phyloP scores from a whole-genome alignment of 1,284 basidiomycete species.

The Malassezia equina region DNA sequence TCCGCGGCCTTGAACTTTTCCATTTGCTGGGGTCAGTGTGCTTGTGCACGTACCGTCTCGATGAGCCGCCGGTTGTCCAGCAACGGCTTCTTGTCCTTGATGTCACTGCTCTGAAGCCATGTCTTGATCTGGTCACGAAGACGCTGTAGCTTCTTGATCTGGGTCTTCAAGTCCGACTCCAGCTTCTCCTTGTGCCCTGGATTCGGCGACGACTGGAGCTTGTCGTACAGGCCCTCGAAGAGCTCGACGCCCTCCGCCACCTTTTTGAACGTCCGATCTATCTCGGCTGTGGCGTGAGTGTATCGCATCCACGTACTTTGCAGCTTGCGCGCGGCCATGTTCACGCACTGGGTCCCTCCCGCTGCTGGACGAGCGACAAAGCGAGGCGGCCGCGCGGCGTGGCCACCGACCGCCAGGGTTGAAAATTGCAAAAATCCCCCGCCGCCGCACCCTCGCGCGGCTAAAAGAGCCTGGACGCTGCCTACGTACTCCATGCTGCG shows the following conservation, averaged over 20 bases:
- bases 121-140: constrained; percentile 98
- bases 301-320: constrained; percentile 21
- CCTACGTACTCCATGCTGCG: constrained; percentile 3
- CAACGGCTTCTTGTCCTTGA: constrained; percentile 93
- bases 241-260: constrained; percentile 47
- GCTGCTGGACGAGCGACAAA: background rate
- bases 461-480: background rate
- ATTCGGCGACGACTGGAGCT: constrained; percentile 42
- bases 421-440: constrained; percentile 5
- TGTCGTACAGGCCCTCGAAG: constrained; percentile 47
- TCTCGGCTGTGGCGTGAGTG: constrained; percentile 30
- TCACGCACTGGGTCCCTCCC: background rate
- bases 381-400: background rate
- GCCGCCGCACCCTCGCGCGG: background rate
- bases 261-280: constrained; percentile 47
- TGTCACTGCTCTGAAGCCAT: constrained; percentile 95
- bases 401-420: background rate
- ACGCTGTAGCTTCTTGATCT: constrained; percentile 85
- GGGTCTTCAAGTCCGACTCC: constrained; percentile 48
- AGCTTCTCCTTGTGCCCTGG: constrained; percentile 48
- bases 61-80: constrained; percentile 90
- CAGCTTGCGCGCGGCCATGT: constrained; percentile 47
- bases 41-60: constrained; percentile 69
- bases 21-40: constrained; percentile 71
- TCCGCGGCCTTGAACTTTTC: constrained; percentile 99